Percentiles rank a stretch among this genome's conserved stretches.
phyloP scores from a whole-genome alignment of 1,139 yeast genomes.

The Candida sanyaensis region DNA sequence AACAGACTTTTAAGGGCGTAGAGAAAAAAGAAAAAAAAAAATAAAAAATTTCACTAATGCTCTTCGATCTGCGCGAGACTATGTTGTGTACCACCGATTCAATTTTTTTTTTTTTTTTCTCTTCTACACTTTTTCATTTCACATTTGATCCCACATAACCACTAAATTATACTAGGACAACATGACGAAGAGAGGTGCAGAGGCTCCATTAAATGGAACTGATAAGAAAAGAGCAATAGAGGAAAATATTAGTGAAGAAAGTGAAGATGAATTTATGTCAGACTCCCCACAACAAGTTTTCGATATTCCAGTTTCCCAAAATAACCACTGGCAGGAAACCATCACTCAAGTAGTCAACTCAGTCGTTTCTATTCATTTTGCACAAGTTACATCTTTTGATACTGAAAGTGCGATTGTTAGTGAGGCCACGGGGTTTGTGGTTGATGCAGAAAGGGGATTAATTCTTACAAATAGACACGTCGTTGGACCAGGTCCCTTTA shows the following conservation, averaged over 20 bases:
- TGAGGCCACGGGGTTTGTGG: conserved; percentile 96
- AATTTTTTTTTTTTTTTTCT: conserved; percentile 1
- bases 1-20: not conserved
- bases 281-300: conserved; percentile 15
- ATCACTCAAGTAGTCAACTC: conserved; percentile 80
- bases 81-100: too few species aligned
- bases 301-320: conserved; percentile 17
- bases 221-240: conserved; percentile 10
- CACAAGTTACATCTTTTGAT: conserved; percentile 85
- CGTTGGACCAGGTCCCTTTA: conserved; percentile 92
- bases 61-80: not conserved
- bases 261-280: conserved; percentile 18
- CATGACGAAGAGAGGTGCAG: conserved; percentile 20
- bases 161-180: not conserved
- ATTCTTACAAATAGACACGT: conserved; percentile 92
- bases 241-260: conserved; percentile 5
- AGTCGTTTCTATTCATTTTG: conserved; percentile 87
- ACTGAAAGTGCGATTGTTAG: conserved; percentile 81
- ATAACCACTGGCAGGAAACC: conserved; percentile 69
- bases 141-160: not conserved
- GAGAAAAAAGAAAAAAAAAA: conserved; percentile 1
- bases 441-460: conserved; percentile 76
- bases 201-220: conserved; percentile 13
- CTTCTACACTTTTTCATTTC: not conserved
- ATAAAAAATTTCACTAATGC: not conserved